A percentile compares a stretch with the other conserved stretches of the same genome.
These are phyloP conservation scores for Fusarium staphyleae DNA, from an alignment of 2,329 filamentous ascomycete genomes.

Conservation along the genomic window DNA sequence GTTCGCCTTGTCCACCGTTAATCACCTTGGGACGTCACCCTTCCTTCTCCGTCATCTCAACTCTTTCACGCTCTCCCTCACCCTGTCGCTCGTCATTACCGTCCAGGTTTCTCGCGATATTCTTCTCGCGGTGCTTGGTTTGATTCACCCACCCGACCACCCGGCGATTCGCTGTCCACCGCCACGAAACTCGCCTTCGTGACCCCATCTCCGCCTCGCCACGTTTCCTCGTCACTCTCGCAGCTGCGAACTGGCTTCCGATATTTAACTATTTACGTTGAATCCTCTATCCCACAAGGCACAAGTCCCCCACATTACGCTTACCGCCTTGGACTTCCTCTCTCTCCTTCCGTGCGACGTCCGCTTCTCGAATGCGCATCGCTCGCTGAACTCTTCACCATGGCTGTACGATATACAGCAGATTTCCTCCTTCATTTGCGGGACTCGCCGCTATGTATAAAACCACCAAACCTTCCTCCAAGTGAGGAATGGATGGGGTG, in stretches of 20 bases:
- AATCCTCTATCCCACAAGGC: background rate
- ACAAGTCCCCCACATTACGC: too few species aligned
- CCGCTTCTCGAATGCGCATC: constrained; percentile 48
- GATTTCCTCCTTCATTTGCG: constrained; percentile 79
- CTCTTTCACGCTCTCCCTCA: constrained; percentile 17
- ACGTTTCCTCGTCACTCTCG: constrained; percentile 21
- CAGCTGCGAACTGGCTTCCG: constrained; percentile 5
- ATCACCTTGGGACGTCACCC: constrained; percentile 27
- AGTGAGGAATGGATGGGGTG: constrained; percentile 98
- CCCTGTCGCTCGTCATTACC: constrained; percentile 1
- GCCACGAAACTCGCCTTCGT: constrained; percentile 7
- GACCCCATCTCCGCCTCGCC: constrained; percentile 27
- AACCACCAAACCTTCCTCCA: constrained; percentile 79
- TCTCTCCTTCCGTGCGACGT: constrained; percentile 27
- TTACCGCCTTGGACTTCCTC: background rate
- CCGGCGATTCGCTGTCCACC: constrained; percentile 8
- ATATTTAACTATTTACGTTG: background rate
- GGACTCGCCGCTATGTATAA: constrained; percentile 82
- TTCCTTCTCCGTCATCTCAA: constrained; percentile 27
- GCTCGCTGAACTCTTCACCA: constrained; percentile 46
- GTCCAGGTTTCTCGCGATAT: constrained; percentile 9
- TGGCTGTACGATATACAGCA: constrained; percentile 73
- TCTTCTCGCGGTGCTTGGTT: constrained; percentile 5
- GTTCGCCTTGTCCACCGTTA: constrained; percentile 28
- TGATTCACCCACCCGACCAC: constrained; percentile 14